Base-by-base conservation (phyloP, 768 basidiomycete species). In the Termitomyces sp. region DNA sequence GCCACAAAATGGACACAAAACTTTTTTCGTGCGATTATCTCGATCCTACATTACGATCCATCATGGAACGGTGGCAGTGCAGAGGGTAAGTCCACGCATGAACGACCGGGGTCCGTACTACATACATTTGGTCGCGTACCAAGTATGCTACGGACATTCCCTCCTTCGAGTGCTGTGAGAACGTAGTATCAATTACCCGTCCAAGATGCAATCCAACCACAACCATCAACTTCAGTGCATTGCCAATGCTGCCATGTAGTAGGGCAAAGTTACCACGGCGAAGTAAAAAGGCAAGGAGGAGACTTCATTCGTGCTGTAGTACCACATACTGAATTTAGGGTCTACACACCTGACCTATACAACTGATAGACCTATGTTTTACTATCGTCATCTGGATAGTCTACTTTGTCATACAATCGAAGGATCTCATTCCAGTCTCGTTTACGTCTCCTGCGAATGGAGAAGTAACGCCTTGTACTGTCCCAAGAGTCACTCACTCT, bases 401-500 rank as follows among this genome's bases (percentile, higher is more conserved):
- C 91, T 18, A 90, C 86, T 60, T 88, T 79, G 62, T 93, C 91
- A 62, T 92, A 92, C 55, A 91, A 70, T 48, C 90, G 77, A 47
- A 94, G 71, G 5, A 87, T 91, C 72, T 94, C 92, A 63, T 92
- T 92, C 92, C 92, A 94, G 64, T 94, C 92, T 62, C 90, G 80
- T 71, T 94, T 94, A 62, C 91, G 76, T 65, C 92, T 73, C 60
- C 91, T 75, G 58, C 80, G 81, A 57, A 94, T 76, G 20, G 91
- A 93, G 67, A 94, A 94, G 66, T 93, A 94, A 63, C 84, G 79
- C 40, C 83, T 75, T 30, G 79, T 77, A 59, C 87, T 85, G 60
- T 88, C 88, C 91, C 90, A 90, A 7, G 68, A 65, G 13, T 83
- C 81, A 58, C 77, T 71, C 44, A 89, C 83, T 28, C 88, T 77